Evolutionary conservation across 176 grass and related monocot genomes (phyloP), one percentile per base, ranked within the genome.

Genomic region (Carex parvula): DNA sequence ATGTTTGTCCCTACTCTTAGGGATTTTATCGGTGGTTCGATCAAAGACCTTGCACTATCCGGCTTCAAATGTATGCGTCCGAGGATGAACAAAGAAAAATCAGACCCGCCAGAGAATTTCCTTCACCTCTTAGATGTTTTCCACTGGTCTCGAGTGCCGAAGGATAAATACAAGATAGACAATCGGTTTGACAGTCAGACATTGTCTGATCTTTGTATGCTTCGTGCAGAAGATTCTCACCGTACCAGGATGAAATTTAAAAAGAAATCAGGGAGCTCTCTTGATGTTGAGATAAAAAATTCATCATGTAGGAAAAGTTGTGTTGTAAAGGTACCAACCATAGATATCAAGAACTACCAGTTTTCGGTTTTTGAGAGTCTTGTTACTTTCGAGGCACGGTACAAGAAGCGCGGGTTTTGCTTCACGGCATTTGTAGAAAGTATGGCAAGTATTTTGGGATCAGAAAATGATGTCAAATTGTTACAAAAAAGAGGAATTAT

Each of bases 41-140:
- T 82, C 37, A 48, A 67, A 64, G 61, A 83, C 15, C 80, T 83
- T 5, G 61, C 61, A 17, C 4, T 68, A 0, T 83, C 80, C 7
- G 54, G 61, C 60, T 83, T 83, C 80, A 83, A 66, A 15, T 22
- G 8, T 50, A 46, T 83, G 42, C 35, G 3, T 29, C 80, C 80
- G 2, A 83, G 68, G 60, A 54, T 4, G 61, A 66, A 64, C 60
- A 82, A 67, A 53, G 80, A 83, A 52, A 66, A 30, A 30, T 52
- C 33, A 22, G 63, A 68, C 54, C 41, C 61, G 0, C 17, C 16
- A 1, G 16, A 30, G 33, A 21, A 83, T 26, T 83, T 83, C 16
- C 62, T 83, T 41, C 62, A 68, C 62, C 80, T 83, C 46, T 39
- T 83, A 22, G 80, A 83, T 83, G 14, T 83, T 65, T 83, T 83